These are phyloP conservation scores for Huiozyma sinensis DNA, from an alignment of 805 yeast genomes.

Conservation along the genomic window DNA sequence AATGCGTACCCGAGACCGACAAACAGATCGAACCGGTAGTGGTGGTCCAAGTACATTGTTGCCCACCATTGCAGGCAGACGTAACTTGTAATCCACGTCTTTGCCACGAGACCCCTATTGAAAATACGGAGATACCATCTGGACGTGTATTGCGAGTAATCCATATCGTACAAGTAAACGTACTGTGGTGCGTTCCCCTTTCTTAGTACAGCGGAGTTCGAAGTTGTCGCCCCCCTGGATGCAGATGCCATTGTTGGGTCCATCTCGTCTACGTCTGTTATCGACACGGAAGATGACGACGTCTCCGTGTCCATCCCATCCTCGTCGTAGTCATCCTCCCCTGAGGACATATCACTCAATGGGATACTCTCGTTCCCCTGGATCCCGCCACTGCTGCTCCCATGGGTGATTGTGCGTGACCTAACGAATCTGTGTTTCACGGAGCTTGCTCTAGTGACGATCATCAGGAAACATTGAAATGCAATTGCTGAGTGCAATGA, in stretches of 20 bases:
- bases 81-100: constrained; percentile 32
- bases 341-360: neutral
- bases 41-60: constrained; percentile 63
- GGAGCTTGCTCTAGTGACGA: constrained; percentile 29
- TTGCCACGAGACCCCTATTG: constrained; percentile 20
- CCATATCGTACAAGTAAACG: constrained; percentile 10
- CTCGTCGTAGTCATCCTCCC: neutral
- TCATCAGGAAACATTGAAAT: constrained; percentile 35
- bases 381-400: neutral
- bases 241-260: neutral
- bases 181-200: constrained; percentile 1
- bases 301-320: neutral
- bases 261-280: neutral
- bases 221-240: neutral
- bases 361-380: neutral
- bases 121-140: constrained; percentile 17
- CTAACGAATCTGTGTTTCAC: constrained; percentile 15
- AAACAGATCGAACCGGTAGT: constrained; percentile 53
- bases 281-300: constrained; percentile 2
- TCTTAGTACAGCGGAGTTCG: neutral
- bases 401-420: neutral
- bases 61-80: constrained; percentile 64
- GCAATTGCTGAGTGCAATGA: constrained; percentile 62
- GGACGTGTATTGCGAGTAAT: constrained; percentile 4
- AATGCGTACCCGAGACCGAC: constrained; percentile 46